Evolutionary conservation across 768 basidiomycete genomes (phyloP).

Genomic region (Calocybe cyanea): DNA sequence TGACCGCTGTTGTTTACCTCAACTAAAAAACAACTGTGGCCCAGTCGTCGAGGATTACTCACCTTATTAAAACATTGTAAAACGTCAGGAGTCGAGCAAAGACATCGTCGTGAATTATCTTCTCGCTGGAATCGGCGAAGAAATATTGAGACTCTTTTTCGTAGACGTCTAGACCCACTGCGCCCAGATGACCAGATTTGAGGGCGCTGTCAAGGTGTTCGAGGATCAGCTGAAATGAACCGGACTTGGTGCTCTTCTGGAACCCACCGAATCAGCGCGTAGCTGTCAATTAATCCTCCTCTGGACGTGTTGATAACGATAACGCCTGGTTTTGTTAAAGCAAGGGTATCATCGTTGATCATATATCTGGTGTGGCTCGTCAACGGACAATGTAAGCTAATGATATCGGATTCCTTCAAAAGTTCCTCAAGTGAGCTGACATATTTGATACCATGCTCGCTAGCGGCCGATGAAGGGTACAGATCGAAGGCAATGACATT

Average conservation of each 20-base stretch:
- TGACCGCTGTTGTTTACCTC: constrained; percentile 28
- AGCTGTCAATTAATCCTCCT: constrained; percentile 38
- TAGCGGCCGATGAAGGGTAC: constrained; percentile 29
- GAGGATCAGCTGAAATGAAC: not conserved
- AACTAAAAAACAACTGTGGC: too few species aligned
- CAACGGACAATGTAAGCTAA: constrained; percentile 41
- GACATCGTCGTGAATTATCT: constrained; percentile 41
- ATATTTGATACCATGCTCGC: constrained; percentile 34
- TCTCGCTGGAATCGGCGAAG: constrained; percentile 38
- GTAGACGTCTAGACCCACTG: constrained; percentile 43
- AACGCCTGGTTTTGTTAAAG: constrained; percentile 36
- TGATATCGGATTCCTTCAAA: constrained; percentile 32
- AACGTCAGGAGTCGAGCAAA: constrained; percentile 43
- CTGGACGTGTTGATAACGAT: constrained; percentile 41
- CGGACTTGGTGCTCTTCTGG: not conserved
- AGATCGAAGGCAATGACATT: constrained; percentile 39
- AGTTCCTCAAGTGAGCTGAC: constrained; percentile 33
- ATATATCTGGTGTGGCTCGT: constrained; percentile 34
- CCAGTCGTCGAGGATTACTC: not conserved
- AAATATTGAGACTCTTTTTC: constrained; percentile 39
- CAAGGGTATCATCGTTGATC: constrained; percentile 35
- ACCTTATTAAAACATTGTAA: constrained; percentile 45
- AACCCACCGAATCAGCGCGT: constrained; percentile 36
- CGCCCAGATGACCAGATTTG: constrained; percentile 34
- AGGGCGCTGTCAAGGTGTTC: constrained; percentile 23